These are phyloP conservation scores for Hygrophila difformis DNA, from an alignment of 257 asterid genomes.

Conservation along the genomic window DNA sequence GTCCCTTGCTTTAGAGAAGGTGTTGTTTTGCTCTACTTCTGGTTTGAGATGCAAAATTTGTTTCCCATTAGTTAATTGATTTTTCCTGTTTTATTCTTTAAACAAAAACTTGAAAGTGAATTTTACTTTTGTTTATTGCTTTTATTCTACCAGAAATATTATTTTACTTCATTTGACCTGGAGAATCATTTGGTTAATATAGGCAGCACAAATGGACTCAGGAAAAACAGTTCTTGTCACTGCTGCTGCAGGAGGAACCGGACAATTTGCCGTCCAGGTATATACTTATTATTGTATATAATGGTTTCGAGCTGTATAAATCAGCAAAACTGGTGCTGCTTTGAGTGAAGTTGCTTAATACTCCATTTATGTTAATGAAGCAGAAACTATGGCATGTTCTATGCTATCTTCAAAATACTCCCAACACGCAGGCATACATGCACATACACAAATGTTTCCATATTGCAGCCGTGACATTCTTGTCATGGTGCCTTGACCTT, in stretches of 20 bases:
- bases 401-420: background rate
- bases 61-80: slow-evolving; percentile 2
- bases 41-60: slow-evolving; percentile 1
- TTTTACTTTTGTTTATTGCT: slow-evolving; percentile 4
- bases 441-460: background rate
- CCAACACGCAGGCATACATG: background rate
- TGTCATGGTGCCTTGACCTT: background rate
- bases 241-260: slow-evolving; percentile 99
- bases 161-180: slow-evolving; percentile 1
- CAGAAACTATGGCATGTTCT: too few species aligned
- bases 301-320: too few species aligned
- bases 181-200: slow-evolving; percentile 11
- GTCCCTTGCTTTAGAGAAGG: slow-evolving; percentile 93
- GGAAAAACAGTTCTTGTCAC: slow-evolving; percentile 91
- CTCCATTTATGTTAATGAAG: slow-evolving; percentile 9
- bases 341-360: too few species aligned
- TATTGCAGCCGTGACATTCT: slow-evolving; percentile 7
- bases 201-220: slow-evolving; percentile 87
- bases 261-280: slow-evolving; percentile 99
- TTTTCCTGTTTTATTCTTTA: slow-evolving; percentile 10
- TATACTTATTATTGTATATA: too few species aligned
- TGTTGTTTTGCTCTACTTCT: slow-evolving; percentile 18
- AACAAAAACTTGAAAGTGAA: slow-evolving; percentile 9
- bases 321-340: too few species aligned
- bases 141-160: slow-evolving; percentile 4